Conservation (phyloP, 2,329 filamentous ascomycete genomes). For the Sclerotinia nivalis region DNA sequence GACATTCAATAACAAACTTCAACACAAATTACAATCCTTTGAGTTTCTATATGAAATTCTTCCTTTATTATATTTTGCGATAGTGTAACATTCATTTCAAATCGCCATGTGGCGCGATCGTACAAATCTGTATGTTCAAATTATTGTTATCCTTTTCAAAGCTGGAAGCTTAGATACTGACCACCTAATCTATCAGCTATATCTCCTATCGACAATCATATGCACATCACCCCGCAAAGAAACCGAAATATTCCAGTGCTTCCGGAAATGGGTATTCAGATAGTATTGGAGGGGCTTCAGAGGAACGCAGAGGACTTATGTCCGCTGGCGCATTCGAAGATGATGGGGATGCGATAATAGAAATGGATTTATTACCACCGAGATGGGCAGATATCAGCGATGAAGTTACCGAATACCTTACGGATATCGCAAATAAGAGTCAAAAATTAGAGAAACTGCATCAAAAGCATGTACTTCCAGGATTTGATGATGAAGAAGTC, state of each 20-base stretch:
- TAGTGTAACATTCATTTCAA: slow-evolving; percentile 24
- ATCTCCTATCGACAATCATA: slow-evolving; percentile 99
- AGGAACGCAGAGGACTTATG: slow-evolving; percentile 79
- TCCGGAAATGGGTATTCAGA: slow-evolving; percentile 60
- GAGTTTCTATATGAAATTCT: slow-evolving; percentile 18
- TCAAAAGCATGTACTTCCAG: slow-evolving; percentile 93
- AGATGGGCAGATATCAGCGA: slow-evolving; percentile 96
- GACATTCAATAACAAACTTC: slow-evolving; percentile 19
- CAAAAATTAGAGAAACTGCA: slow-evolving; percentile 87
- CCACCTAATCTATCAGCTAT: slow-evolving; percentile 59
- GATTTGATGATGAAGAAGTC: slow-evolving; percentile 92
- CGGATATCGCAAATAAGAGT: slow-evolving; percentile 78
- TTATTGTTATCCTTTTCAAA: background rate
- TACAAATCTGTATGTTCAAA: slow-evolving; percentile 80
- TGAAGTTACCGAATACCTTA: slow-evolving; percentile 81
- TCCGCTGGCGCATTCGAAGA: slow-evolving; percentile 75
- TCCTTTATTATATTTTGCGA: slow-evolving; percentile 7
- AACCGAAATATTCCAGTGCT: slow-evolving; percentile 61
- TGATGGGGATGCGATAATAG: slow-evolving; percentile 92
- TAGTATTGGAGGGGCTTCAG: slow-evolving; percentile 55
- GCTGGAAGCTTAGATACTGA: slow-evolving; percentile 33
- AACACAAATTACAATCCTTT: background rate
- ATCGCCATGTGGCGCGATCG: slow-evolving; percentile 96
- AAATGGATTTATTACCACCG: slow-evolving; percentile 95
- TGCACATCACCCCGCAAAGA: slow-evolving; percentile 88